These are phyloP conservation scores for Plantago elongata DNA, from an alignment of 257 asterid species.

Conservation along the genomic window DNA sequence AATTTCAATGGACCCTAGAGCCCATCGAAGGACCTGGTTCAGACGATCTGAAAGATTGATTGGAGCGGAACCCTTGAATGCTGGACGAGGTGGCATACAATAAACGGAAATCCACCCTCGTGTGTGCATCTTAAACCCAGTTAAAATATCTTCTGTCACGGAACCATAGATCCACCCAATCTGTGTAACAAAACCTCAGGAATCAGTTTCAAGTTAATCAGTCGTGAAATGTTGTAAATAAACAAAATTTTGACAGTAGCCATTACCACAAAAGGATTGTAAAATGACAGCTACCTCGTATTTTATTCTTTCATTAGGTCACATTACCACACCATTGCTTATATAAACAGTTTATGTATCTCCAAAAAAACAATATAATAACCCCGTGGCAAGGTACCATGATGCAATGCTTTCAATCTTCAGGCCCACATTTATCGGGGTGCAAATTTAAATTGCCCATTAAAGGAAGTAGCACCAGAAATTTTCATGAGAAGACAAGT, in stretches of 20 bases:
- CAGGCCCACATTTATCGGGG: background rate
- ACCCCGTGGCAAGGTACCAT: too few species aligned
- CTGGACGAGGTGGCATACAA: slow-evolving; percentile 88
- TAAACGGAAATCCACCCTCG: slow-evolving; percentile 90
- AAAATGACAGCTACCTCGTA: too few species aligned
- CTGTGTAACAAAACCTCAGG: slow-evolving; percentile 29
- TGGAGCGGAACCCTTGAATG: slow-evolving; percentile 94
- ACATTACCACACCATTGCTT: too few species aligned
- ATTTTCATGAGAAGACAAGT: too few species aligned
- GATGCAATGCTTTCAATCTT: background rate
- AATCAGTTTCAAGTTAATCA: background rate
- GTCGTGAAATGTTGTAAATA: too few species aligned
- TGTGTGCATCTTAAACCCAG: slow-evolving; percentile 92
- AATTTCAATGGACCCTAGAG: slow-evolving; percentile 86
- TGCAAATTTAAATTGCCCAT: background rate
- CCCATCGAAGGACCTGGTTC: slow-evolving; percentile 97
- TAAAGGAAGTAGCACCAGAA: too few species aligned
- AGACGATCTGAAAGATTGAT: slow-evolving; percentile 92
- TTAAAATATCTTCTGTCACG: slow-evolving; percentile 88
- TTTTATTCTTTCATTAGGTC: too few species aligned
- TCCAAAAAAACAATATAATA: too few species aligned
- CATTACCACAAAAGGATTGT: too few species aligned
- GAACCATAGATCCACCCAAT: slow-evolving; percentile 97
- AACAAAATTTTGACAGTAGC: too few species aligned
- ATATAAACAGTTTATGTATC: too few species aligned